Evolutionary conservation across 1,284 basidiomycete species (phyloP), one percentile per base, ranked within the genome.

Genomic region (Tilletia indica): DNA sequence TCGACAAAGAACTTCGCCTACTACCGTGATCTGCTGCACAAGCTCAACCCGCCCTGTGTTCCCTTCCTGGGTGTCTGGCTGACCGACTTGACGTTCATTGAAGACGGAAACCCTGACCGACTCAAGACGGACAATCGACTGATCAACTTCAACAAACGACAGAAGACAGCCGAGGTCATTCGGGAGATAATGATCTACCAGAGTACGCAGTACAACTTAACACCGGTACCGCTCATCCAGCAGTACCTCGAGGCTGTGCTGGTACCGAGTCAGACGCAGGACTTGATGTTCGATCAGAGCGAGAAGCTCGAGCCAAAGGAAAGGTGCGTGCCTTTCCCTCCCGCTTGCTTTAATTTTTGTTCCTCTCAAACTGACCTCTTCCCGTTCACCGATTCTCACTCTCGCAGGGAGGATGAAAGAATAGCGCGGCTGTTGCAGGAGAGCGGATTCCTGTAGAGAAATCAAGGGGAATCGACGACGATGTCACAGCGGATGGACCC

Each of bases 21-120:
- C 79, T 99, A 99, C 85, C 91, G 93, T 69, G 90, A 92, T 74
- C 89, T 91, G 70, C 89, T 99, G 80, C 91, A 92, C 64, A 89
- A 88, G 63, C 91, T 97, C 73, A 90, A 92, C 51, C 94, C 95
- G 0, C 96, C 97, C 67, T 97, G 95, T 85, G 95, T 99, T 0
- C 97, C 97, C 4, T 99, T 99, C 86, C 91, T 99, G 69, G 96
- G 96, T 78, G 93, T 97, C 71, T 98, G 97, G 87, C 89, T 99
- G 21, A 94, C 95, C 3, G 93, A 93, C 34, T 87, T 99, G 71
- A 95, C 94, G 3, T 98, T 99, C 86, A 97, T 97, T 83, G 94
- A 97, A 85, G 97, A 99, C 81, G 97, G 96, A n/a, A 95, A 95
- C 83, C 91, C 93, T 70, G 93, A 99, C 86, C 86, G 93, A 4